These are phyloP conservation scores for Pilobolus umbonatus DNA, from an alignment of 192 early-diverging fungal species.

Conservation along the genomic window DNA sequence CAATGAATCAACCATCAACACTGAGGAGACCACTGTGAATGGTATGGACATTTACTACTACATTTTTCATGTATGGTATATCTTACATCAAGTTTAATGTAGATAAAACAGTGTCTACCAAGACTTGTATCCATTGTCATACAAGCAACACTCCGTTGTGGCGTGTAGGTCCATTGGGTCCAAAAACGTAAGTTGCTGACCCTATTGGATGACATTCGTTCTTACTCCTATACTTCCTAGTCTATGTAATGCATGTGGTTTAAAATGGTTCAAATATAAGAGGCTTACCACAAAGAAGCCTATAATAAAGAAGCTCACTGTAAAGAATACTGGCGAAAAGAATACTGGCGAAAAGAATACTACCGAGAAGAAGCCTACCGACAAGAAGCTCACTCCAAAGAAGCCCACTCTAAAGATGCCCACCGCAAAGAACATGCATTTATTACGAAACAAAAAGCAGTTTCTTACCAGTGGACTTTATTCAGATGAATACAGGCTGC, in stretches of 20 bases:
- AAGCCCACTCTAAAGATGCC: neutral
- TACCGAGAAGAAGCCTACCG: too few relatives aligned
- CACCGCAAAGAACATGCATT: neutral
- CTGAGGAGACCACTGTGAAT: neutral
- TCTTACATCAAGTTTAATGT: too few relatives aligned
- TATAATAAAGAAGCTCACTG: neutral
- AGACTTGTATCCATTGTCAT: constrained; percentile 8
- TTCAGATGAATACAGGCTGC: constrained; percentile 10
- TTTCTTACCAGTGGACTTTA: constrained; percentile 52
- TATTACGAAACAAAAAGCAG: constrained; percentile 41
- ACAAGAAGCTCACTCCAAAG: too few relatives aligned
- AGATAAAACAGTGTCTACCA: too few relatives aligned
- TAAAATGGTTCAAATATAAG: constrained; percentile 23
- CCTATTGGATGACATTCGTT: neutral
- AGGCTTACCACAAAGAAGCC: constrained; percentile 15
- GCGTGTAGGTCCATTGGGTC: constrained; percentile 17
- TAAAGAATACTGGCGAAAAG: too few relatives aligned
- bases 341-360: too few relatives aligned
- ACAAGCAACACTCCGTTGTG: constrained; percentile 12
- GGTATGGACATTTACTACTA: too few relatives aligned
- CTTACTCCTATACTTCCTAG: constrained; percentile 8
- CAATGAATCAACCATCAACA: neutral
- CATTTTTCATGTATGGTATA: too few relatives aligned
- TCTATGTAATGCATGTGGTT: constrained; percentile 36
- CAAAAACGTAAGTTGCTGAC: constrained; percentile 20